These are phyloP conservation scores for Pseudocercospora pini-densiflorae DNA, from an alignment of 2,329 filamentous ascomycete genomes.

Conservation along the genomic window DNA sequence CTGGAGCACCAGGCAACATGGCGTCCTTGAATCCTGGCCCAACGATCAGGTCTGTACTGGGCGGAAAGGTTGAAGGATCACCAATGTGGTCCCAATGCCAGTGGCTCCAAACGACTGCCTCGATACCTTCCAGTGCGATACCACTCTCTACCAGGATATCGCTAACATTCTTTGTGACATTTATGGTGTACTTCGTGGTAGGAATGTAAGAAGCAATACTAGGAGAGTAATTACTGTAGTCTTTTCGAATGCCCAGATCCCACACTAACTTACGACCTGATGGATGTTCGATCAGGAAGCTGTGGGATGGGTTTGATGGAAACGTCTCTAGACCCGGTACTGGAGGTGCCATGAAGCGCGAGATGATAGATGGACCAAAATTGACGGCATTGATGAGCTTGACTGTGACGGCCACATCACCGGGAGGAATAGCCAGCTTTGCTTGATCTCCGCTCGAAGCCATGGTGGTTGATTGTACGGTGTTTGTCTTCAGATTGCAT, in stretches of 20 bases:
- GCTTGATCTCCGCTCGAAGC: not conserved
- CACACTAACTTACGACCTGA: not conserved
- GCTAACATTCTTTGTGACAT: constrained; percentile 32
- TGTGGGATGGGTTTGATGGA: constrained; percentile 3
- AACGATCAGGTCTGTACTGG: constrained; percentile 52
- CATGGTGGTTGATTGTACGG: not conserved
- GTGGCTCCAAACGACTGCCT: constrained; percentile 50
- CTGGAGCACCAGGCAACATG: constrained; percentile 54
- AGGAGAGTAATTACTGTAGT: not conserved
- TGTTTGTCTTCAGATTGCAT: not conserved
- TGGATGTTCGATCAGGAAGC: constrained; percentile 5
- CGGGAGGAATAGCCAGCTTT: not conserved
- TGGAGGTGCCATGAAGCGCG: constrained; percentile 11
- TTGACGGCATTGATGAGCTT: constrained; percentile 12
- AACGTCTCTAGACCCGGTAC: constrained; percentile 9
- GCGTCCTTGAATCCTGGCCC: constrained; percentile 55
- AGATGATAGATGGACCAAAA: constrained; percentile 4
- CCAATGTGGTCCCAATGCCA: constrained; percentile 56
- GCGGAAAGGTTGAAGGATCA: constrained; percentile 53
- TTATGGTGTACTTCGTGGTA: constrained; percentile 9
- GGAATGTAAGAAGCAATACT: not conserved
- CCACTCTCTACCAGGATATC: constrained; percentile 42
- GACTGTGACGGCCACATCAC: not conserved
- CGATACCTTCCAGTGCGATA: constrained; percentile 38
- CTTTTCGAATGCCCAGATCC: constrained; percentile 7